Evolutionary conservation across 1,284 basidiomycete species (phyloP).

Genomic region (Puccinia novopanici): DNA sequence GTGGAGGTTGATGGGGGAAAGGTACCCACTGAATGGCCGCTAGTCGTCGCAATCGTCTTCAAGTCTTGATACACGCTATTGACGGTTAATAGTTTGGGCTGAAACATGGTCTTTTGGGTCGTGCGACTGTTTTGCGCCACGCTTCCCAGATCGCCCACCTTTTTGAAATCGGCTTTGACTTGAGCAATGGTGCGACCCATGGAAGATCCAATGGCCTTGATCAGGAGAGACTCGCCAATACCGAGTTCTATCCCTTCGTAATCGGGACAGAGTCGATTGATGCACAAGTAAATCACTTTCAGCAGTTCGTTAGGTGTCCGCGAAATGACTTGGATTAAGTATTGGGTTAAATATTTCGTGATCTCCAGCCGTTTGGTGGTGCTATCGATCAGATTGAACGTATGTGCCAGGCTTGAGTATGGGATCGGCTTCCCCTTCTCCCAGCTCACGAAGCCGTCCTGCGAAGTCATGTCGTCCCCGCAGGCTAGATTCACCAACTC

Average conservation of each 20-base stretch:
- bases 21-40: constrained; percentile 73
- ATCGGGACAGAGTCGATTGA: constrained; percentile 92
- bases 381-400: constrained; percentile 85
- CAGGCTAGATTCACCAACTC: neutral
- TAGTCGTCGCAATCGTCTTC: constrained; percentile 79
- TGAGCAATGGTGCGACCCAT: constrained; percentile 80
- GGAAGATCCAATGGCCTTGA: constrained; percentile 93
- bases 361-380: constrained; percentile 97
- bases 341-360: constrained; percentile 80
- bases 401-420: constrained; percentile 84
- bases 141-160: constrained; percentile 89
- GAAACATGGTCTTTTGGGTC: constrained; percentile 91
- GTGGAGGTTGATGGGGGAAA: constrained; percentile 51
- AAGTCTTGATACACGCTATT: constrained; percentile 82
- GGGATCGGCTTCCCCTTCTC: constrained; percentile 65
- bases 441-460: constrained; percentile 16
- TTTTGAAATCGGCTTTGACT: constrained; percentile 89
- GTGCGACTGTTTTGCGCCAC: constrained; percentile 93
- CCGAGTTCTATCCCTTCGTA: constrained; percentile 94
- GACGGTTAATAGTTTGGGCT: constrained; percentile 84
- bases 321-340: constrained; percentile 84
- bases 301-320: constrained; percentile 76
- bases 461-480: neutral
- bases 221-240: constrained; percentile 88
- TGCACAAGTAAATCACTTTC: constrained; percentile 91